phyloP scores from a whole-genome alignment of 805 yeast species.

The Schizosaccharomyces octosporus region DNA sequence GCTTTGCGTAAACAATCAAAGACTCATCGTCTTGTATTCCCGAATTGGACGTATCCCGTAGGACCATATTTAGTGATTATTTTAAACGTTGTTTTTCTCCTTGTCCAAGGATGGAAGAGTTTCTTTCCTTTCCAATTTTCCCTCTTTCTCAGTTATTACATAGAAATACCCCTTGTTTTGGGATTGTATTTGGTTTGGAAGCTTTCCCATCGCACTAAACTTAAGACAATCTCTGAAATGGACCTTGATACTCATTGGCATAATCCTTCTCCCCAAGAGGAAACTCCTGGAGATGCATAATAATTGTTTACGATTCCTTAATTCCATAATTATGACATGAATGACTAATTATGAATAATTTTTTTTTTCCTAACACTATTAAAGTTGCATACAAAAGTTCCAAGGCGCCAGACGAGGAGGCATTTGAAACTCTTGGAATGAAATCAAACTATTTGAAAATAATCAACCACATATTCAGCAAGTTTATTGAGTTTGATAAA shows the following conservation, averaged over 20 bases:
- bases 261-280: background rate
- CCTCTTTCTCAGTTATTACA: constrained; percentile 28
- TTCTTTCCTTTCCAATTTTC: constrained; percentile 31
- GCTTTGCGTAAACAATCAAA: constrained; percentile 20
- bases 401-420: too few species aligned
- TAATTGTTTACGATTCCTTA: too few species aligned
- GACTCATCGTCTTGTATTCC: constrained; percentile 22
- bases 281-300: too few species aligned
- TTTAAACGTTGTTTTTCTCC: constrained; percentile 34
- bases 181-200: constrained; percentile 29
- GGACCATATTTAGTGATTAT: constrained; percentile 38
- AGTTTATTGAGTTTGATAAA: background rate
- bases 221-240: constrained; percentile 23
- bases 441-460: too few species aligned
- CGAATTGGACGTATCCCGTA: constrained; percentile 28
- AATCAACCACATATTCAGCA: background rate
- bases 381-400: too few species aligned
- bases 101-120: constrained; percentile 66
- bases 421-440: too few species aligned
- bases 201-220: constrained; percentile 20
- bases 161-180: constrained; percentile 22
- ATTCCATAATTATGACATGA: too few species aligned
- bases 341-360: too few species aligned
- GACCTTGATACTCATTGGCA: constrained; percentile 22
- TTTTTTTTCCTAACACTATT: too few species aligned